phyloP scores from a whole-genome alignment of 148 eudicot species.

The Rhododendron ovatum region DNA sequence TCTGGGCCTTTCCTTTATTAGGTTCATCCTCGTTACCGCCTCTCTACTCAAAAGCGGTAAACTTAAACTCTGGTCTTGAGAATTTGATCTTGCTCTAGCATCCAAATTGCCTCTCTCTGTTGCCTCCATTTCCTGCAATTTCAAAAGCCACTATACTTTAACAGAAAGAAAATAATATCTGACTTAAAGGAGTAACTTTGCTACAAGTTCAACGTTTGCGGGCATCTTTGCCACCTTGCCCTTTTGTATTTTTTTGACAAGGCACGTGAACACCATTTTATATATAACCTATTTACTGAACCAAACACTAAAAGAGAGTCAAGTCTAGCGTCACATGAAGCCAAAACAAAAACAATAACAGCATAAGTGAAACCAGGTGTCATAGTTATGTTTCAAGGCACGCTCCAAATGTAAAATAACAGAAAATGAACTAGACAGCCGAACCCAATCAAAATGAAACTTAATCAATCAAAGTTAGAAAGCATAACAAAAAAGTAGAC shows the following conservation, averaged over 20 bases:
- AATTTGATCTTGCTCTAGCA: conserved; percentile 12
- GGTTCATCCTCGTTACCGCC: conserved; percentile 33
- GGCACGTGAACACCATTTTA: not conserved
- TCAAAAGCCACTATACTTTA: not conserved
- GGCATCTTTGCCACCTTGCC: not conserved
- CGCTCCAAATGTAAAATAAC: not conserved
- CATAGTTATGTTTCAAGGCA: not conserved
- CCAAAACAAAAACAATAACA: not conserved
- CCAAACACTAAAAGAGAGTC: not conserved
- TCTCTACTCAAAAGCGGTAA: conserved; percentile 43
- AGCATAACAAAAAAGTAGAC: not conserved
- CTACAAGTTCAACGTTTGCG: not conserved
- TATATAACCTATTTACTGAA: not conserved
- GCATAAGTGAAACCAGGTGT: not conserved
- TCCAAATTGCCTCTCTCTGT: conserved; percentile 16
- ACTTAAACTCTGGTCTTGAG: conserved; percentile 22
- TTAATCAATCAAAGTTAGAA: not conserved
- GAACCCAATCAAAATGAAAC: not conserved
- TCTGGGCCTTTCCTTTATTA: conserved; percentile 31
- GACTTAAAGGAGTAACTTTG: not conserved
- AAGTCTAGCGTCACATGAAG: not conserved
- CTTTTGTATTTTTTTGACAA: not conserved
- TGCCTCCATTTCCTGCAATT: conserved; percentile 29
- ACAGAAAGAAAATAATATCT: not conserved
- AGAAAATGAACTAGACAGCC: not conserved